Base-by-base conservation (phyloP, 208 protist species). In the Strigomonas oncopelti region DNA sequence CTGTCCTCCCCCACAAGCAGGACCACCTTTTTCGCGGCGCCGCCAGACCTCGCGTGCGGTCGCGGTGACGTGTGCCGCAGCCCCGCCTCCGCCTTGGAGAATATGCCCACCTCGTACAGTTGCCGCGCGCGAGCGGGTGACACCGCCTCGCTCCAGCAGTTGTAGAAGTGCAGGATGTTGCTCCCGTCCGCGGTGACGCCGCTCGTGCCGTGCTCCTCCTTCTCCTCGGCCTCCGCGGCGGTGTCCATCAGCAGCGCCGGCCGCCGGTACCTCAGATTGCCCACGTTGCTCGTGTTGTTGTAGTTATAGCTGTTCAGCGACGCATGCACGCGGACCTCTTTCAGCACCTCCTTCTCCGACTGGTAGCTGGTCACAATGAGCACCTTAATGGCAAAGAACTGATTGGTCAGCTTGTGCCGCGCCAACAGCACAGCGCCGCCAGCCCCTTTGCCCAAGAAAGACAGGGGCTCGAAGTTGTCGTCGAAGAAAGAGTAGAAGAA, bases 371-470 rank as follows among this genome's bases (percentile, higher is more conserved):
- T 78, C 1, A 72, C 80, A 25, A 96, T 55, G 34, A 96, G 67
- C 27, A 96, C 72, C 77, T 96, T 96, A 5, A 96, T 76, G 46
- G 91, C 91, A 70, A 94, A 96, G 60, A 94, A 85, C 46, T 90
- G 61, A 14, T 74, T 77, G 7, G 88, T 93, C n/a, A 91, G 57
- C 48, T 82, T 85, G 68, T 96, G 86, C 4, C 78, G 81, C n/a
- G 71, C 78, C 7, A 96, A 84, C 22, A 96, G 65, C 54, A 77
- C 91, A 7, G 78, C 88, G 13, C 91, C 91, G n/a, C 77, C 78
- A 0, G 76, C 83, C 24, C 91, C 91, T 32, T 75, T 65, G 24
- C 91, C 91, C 2, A 96, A 74, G 14, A 94, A 34, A 24, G 58
- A 56, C 1, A 93, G 56, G 9, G 88, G 86, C 29, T 87, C 85